These are phyloP conservation scores for Carallia pectinifolia DNA, from an alignment of 345 rosid species.

Conservation along the genomic window DNA sequence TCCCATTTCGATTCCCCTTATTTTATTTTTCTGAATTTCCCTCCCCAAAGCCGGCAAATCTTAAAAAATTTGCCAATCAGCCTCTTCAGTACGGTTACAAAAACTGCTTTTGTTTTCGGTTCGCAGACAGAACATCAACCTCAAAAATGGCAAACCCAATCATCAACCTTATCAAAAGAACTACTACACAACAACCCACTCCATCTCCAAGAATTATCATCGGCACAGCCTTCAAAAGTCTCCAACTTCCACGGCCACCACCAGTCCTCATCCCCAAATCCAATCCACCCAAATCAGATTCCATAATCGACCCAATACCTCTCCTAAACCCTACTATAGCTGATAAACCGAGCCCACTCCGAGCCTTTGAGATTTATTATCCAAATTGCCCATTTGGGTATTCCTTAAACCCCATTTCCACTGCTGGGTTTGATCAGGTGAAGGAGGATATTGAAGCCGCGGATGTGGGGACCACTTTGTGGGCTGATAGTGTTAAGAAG, in stretches of 20 bases:
- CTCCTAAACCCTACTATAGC: not conserved
- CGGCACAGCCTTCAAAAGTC: not conserved
- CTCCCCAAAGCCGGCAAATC: not conserved
- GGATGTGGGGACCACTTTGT: constrained; percentile 27
- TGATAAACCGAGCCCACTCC: not conserved
- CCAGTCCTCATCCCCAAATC: not conserved
- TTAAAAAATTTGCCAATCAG: no score
- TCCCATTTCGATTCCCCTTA: not conserved
- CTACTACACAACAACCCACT: not conserved
- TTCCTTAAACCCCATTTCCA: constrained; percentile 10
- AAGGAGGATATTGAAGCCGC: constrained; percentile 4
- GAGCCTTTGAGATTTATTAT: constrained; percentile 5
- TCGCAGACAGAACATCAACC: not conserved
- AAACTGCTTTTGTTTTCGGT: not conserved
- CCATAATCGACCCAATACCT: constrained; percentile 1
- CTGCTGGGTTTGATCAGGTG: constrained; percentile 7
- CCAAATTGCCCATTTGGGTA: constrained; percentile 22
- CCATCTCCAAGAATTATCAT: constrained; percentile 10
- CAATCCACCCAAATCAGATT: not conserved
- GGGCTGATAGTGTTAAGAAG: constrained; percentile 94
- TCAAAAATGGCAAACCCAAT: constrained; percentile 9
- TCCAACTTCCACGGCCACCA: not conserved
- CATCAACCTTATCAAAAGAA: not conserved
- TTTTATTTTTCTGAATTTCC: not conserved
- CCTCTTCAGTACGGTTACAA: not conserved